Evolutionary conservation across 2,329 filamentous ascomycete genomes (phyloP).

Genomic region (Didymella pinodella): DNA sequence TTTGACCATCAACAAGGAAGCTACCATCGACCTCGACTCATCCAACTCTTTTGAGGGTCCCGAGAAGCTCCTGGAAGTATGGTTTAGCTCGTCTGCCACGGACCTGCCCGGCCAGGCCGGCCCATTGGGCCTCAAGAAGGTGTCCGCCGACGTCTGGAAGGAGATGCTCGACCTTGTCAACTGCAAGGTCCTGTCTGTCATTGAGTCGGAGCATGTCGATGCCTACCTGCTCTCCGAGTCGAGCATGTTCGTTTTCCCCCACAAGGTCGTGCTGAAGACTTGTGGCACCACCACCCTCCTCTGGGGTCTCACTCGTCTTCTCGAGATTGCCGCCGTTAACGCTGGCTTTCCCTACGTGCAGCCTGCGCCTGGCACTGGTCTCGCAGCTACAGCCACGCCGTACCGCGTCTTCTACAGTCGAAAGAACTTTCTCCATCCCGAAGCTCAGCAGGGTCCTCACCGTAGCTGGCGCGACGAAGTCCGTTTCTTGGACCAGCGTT

Average conservation of each 20-base stretch:
- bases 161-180: slow-evolving; percentile 97
- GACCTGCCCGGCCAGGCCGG: slow-evolving; percentile 74
- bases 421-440: slow-evolving; percentile 97
- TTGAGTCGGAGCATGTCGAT: slow-evolving; percentile 92
- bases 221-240: slow-evolving; percentile 97
- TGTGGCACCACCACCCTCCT: slow-evolving; percentile 96
- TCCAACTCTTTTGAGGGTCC: slow-evolving; percentile 97
- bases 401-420: slow-evolving; percentile 98
- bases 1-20: slow-evolving; percentile 95
- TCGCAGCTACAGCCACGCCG: slow-evolving; percentile 80
- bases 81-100: slow-evolving; percentile 85
- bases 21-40: slow-evolving; percentile 90
- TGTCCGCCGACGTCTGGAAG: slow-evolving; percentile 87
- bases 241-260: slow-evolving; percentile 99
- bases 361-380: slow-evolving; percentile 69
- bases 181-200: slow-evolving; percentile 94
- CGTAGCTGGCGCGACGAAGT: slow-evolving; percentile 98
- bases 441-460: slow-evolving; percentile 92
- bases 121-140: slow-evolving; percentile 83
- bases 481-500: slow-evolving; percentile 88
- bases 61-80: slow-evolving; percentile 97
- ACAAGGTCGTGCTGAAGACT: slow-evolving; percentile 98
- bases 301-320: slow-evolving; percentile 84
- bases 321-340: slow-evolving; percentile 87
- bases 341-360: slow-evolving; percentile 89